A percentile compares a stretch with the other conserved stretches of the same genome.
Evolutionary conservation across 768 basidiomycete genomes (phyloP).

Genomic region (Piloderma croceum): DNA sequence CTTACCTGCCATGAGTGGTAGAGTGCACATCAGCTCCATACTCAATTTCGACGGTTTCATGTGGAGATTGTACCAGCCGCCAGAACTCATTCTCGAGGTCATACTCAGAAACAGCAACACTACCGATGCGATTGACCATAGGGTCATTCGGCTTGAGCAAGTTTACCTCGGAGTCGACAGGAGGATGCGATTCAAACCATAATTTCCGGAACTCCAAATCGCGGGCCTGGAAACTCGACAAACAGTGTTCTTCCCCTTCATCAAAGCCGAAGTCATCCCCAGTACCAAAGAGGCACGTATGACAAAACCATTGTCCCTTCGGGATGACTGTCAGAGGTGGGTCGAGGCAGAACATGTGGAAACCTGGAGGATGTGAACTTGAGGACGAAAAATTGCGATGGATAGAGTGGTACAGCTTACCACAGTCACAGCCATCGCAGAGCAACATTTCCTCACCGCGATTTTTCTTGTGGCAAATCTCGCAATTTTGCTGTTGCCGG

Average conservation of each 20-base stretch:
- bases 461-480: conserved; percentile 88
- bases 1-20: conserved; percentile 92
- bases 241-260: conserved; percentile 92
- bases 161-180: conserved; percentile 31
- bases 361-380: conserved; percentile 49
- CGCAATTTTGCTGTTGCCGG: conserved; percentile 68
- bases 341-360: conserved; percentile 95
- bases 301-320: conserved; percentile 94
- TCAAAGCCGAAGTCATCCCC: conserved; percentile 98
- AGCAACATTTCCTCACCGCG: conserved; percentile 89
- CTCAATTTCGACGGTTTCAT: conserved; percentile 94
- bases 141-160: conserved; percentile 36
- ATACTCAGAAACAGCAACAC: conserved; percentile 71
- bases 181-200: conserved; percentile 84
- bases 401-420: conserved; percentile 44
- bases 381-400: conserved; percentile 4
- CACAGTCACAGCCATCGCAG: conserved; percentile 82
- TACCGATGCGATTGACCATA: conserved; percentile 51
- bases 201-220: conserved; percentile 83
- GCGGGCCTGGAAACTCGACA: conserved; percentile 87
- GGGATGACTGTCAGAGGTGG: conserved; percentile 84
- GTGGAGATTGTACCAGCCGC: conserved; percentile 84
- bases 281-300: conserved; percentile 82
- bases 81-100: conserved; percentile 96
- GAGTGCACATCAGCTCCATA: conserved; percentile 99